phyloP scores from a whole-genome alignment of 2,329 filamentous ascomycete species.

The Phaeosphaeria sp. region DNA sequence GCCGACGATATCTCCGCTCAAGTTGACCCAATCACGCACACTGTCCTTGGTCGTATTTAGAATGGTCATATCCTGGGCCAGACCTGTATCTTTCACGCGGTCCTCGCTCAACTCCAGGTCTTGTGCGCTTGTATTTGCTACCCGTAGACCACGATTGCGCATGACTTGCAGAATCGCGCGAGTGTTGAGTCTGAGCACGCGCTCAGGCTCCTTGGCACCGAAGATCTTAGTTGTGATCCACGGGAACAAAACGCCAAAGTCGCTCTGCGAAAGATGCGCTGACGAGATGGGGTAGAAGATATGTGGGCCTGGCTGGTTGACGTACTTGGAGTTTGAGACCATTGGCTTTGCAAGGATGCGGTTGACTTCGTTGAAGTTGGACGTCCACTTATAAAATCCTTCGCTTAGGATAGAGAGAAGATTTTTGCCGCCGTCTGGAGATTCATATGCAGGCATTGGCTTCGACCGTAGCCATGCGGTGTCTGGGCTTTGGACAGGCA shows the following conservation, averaged over 20 bases:
- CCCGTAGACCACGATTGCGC: constrained; percentile 50
- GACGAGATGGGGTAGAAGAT: constrained; percentile 77
- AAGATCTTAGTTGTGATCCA: constrained; percentile 62
- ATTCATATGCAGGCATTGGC: constrained; percentile 72
- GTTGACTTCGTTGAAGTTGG: constrained; percentile 74
- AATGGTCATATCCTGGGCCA: constrained; percentile 41
- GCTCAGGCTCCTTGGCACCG: constrained; percentile 70
- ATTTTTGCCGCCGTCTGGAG: constrained; percentile 58
- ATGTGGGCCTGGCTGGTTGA: constrained; percentile 59
- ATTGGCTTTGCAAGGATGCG: constrained; percentile 67
- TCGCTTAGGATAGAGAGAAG: constrained; percentile 77
- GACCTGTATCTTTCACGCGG: constrained; percentile 6
- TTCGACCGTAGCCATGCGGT: constrained; percentile 71
- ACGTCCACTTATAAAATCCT: constrained; percentile 78
- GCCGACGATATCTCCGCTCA: constrained; percentile 18
- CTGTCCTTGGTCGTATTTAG: constrained; percentile 30
- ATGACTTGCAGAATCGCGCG: constrained; percentile 79
- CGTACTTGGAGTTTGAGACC: constrained; percentile 47
- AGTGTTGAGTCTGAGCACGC: constrained; percentile 85
- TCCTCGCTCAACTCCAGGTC: constrained; percentile 49
- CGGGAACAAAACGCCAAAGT: constrained; percentile 84
- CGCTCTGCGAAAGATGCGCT: constrained; percentile 83
- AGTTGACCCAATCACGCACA: constrained; percentile 45
- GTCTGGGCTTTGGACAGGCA: constrained; percentile 70
- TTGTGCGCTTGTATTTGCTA: constrained; percentile 48